Percentiles rank a stretch among this genome's conserved stretches.
Conservation (phyloP, 805 yeast species). For the Martiniozyma abietophila region DNA sequence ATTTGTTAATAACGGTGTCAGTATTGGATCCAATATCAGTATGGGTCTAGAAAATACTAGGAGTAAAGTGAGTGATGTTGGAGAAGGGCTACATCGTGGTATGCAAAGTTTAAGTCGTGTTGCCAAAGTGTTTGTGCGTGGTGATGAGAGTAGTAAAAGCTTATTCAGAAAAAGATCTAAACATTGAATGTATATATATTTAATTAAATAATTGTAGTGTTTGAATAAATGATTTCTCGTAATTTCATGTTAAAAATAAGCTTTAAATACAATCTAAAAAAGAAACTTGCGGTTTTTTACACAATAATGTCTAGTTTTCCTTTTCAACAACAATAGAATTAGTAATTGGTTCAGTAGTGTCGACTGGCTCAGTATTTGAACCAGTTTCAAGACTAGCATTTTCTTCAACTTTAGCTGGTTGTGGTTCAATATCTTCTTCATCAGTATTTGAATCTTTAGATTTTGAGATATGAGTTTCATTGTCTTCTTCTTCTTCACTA, state of each 20-base stretch:
- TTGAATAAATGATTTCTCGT: too few relatives aligned
- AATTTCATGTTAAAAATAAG: too few relatives aligned
- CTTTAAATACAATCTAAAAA: too few relatives aligned
- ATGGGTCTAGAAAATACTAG: constrained; percentile 5
- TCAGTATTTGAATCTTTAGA: not conserved
- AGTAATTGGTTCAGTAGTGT: too few relatives aligned
- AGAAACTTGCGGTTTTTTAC: too few relatives aligned
- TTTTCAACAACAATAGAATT: too few relatives aligned
- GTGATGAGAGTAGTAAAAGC: too few relatives aligned
- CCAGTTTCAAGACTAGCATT: too few relatives aligned
- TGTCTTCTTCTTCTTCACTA: constrained; percentile 35
- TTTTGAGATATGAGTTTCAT: constrained; percentile 6
- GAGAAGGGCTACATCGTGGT: constrained; percentile 7
- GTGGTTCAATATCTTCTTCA: not conserved
- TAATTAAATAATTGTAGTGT: too few relatives aligned
- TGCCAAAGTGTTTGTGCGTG: constrained; percentile 7
- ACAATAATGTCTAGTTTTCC: too few relatives aligned
- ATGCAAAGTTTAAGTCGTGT: constrained; percentile 9
- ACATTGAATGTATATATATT: too few relatives aligned
- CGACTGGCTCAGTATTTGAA: not conserved
- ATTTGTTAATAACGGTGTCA: not conserved
- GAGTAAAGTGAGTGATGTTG: constrained; percentile 7
- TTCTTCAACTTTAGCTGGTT: not conserved
- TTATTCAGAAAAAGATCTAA: constrained; percentile 5
- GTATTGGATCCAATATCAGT: constrained; percentile 7